Evolutionary conservation across 1,284 basidiomycete genomes (phyloP).

Genomic region (Malassezia slooffiae): DNA sequence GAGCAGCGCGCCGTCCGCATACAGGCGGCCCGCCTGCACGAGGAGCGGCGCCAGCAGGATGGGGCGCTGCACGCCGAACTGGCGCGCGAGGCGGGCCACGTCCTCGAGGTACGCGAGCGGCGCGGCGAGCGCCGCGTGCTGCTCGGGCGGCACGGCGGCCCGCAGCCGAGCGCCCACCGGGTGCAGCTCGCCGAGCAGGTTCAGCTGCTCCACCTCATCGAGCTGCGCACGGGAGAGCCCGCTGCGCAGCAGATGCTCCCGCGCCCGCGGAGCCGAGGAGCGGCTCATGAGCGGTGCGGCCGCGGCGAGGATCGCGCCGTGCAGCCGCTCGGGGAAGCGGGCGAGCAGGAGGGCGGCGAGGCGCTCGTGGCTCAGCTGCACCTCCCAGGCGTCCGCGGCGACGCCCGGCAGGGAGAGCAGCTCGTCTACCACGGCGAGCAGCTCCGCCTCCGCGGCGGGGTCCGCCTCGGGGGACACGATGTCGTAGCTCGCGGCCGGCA

Average conservation of each 20-base stretch:
- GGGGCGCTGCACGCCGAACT: constrained; percentile 57
- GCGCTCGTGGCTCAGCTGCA: constrained; percentile 40
- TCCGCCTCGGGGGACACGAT: constrained; percentile 44
- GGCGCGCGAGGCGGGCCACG: constrained; percentile 56
- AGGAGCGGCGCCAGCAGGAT: constrained; percentile 61
- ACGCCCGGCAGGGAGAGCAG: constrained; percentile 41
- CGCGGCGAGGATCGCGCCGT: constrained; percentile 21
- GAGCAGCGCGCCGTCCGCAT: constrained; percentile 63
- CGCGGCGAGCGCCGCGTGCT: constrained; percentile 29
- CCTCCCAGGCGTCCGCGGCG: constrained; percentile 30
- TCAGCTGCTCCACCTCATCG: constrained; percentile 41
- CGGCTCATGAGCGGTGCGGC: constrained; percentile 22
- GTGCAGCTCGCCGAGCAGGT: constrained; percentile 24
- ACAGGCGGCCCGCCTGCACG: constrained; percentile 56
- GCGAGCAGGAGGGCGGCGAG: constrained; percentile 33
- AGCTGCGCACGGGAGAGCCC: constrained; percentile 31
- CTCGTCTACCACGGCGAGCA: constrained; percentile 37
- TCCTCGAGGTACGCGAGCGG: constrained; percentile 55
- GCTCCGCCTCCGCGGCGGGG: constrained; percentile 44
- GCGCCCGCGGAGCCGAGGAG: constrained; percentile 21
- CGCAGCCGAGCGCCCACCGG: constrained; percentile 23
- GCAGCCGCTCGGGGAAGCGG: constrained; percentile 34
- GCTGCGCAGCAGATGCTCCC: constrained; percentile 27
- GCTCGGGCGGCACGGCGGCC: constrained; percentile 26
- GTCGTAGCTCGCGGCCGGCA: constrained; percentile 45